Conservation (phyloP, 495 filamentous ascomycete genomes). For the Podospora pseudocomata region DNA sequence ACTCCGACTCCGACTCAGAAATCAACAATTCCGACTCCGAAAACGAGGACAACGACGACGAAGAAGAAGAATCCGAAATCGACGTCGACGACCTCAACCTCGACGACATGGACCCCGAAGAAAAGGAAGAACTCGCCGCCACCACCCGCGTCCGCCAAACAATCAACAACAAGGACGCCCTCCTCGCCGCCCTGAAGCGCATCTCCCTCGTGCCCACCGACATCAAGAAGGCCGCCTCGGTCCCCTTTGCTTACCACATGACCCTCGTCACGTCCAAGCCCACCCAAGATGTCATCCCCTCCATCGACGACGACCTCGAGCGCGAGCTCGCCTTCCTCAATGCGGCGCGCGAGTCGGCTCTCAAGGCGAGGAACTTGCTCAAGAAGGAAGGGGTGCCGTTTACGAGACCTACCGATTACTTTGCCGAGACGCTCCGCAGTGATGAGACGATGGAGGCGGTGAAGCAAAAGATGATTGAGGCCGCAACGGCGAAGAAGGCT, state of each 20-base stretch:
- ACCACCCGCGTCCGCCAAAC: constrained; percentile 88
- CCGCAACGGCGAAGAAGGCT: constrained; percentile 88
- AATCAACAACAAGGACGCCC: constrained; percentile 92
- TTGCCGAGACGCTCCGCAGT: constrained; percentile 97
- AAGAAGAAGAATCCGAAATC: constrained; percentile 60
- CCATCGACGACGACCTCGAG: constrained; percentile 77
- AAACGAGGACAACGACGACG: constrained; percentile 52
- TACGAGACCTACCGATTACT: constrained; percentile 87
- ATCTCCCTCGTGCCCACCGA: constrained; percentile 61
- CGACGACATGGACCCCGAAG: constrained; percentile 69
- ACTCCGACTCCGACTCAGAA: constrained; percentile 37
- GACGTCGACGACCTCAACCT: constrained; percentile 69
- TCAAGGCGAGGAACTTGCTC: constrained; percentile 63
- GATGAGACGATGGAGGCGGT: constrained; percentile 98
- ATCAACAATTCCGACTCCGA: constrained; percentile 23
- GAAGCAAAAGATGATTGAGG: constrained; percentile 88
- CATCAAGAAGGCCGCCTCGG: constrained; percentile 13
- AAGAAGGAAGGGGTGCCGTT: constrained; percentile 82
- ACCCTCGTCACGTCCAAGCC: constrained; percentile 47
- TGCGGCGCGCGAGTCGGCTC: constrained; percentile 76
- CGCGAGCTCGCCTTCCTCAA: constrained; percentile 93
- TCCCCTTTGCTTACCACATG: constrained; percentile 55
- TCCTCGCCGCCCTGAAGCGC: constrained; percentile 70
- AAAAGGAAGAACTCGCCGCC: constrained; percentile 67
- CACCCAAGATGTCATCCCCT: constrained; percentile 54